A percentile compares a stretch with the other conserved stretches of the same genome.
Conservation (phyloP, 805 yeast species). For the Clavispora fructus region DNA sequence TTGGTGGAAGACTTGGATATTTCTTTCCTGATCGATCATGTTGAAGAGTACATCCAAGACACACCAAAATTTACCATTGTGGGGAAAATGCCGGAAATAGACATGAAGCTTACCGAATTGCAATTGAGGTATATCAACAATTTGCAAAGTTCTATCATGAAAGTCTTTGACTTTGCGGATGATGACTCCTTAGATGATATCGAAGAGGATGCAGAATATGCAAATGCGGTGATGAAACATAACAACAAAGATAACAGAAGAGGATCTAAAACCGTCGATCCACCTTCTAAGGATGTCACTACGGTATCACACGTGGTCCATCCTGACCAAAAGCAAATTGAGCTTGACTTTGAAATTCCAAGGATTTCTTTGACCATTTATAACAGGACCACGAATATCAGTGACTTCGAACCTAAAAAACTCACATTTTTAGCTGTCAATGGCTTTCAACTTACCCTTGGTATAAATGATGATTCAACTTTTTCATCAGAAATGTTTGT, state of each 20-base stretch:
- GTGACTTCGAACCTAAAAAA: conserved; percentile 29
- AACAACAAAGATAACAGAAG: conserved; percentile 4
- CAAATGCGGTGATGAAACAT: conserved; percentile 45
- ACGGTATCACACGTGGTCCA: conserved; percentile 7
- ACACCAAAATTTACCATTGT: conserved; percentile 46
- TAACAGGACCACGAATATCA: conserved; percentile 41
- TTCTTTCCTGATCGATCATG: conserved; percentile 52
- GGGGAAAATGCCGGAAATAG: conserved; percentile 60
- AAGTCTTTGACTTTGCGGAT: conserved; percentile 42
- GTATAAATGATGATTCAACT: conserved; percentile 49
- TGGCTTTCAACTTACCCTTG: conserved; percentile 47
- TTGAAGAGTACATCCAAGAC: conserved; percentile 32
- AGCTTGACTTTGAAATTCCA: conserved; percentile 56
- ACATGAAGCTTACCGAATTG: conserved; percentile 63
- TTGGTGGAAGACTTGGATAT: conserved; percentile 65
- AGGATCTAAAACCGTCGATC: not conserved
- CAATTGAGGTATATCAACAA: conserved; percentile 57
- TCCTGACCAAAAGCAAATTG: conserved; percentile 32
- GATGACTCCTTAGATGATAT: conserved; percentile 46
- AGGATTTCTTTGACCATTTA: conserved; percentile 56
- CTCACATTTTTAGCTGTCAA: conserved; percentile 45
- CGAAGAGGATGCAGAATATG: conserved; percentile 59
- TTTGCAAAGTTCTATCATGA: conserved; percentile 51
- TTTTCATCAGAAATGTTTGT: conserved; percentile 58
- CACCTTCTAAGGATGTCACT: not conserved